These are phyloP conservation scores for Metroxylon sagu DNA, from an alignment of 176 grass and related monocot species.

Conservation along the genomic window DNA sequence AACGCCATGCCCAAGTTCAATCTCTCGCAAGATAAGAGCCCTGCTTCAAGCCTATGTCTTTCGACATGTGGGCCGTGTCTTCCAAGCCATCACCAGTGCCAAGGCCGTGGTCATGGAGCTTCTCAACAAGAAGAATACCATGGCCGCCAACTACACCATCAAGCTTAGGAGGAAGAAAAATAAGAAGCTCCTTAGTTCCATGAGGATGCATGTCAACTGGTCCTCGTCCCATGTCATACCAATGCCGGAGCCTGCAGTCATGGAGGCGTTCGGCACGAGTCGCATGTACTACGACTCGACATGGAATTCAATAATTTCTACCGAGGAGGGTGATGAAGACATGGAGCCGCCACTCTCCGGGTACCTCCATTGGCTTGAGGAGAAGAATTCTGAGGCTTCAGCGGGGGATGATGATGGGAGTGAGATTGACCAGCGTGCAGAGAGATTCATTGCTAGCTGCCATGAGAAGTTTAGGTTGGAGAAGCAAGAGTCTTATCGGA, in stretches of 20 bases:
- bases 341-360: neutral
- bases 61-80: too few species aligned
- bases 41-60: too few species aligned
- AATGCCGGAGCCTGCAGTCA: neutral
- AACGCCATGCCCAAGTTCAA: too few species aligned
- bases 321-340: neutral
- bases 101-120: too few species aligned
- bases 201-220: slow-evolving; percentile 14
- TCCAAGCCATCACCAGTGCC: too few species aligned
- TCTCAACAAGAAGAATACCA: too few species aligned
- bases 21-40: too few species aligned
- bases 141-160: neutral
- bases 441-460: slow-evolving; percentile 75
- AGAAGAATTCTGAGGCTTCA: slow-evolving; percentile 5
- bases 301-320: slow-evolving; percentile 16
- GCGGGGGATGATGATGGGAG: slow-evolving; percentile 9
- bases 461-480: slow-evolving; percentile 73
- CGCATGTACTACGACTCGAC: slow-evolving; percentile 22
- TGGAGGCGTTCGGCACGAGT: neutral
- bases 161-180: slow-evolving; percentile 16
- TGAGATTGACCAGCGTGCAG: slow-evolving; percentile 73
- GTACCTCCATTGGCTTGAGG: slow-evolving; percentile 33
- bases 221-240: slow-evolving; percentile 14
- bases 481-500: slow-evolving; percentile 91
- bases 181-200: slow-evolving; percentile 6